phyloP scores from a whole-genome alignment of 306 rosid genomes.

The Quercus engelmannii region DNA sequence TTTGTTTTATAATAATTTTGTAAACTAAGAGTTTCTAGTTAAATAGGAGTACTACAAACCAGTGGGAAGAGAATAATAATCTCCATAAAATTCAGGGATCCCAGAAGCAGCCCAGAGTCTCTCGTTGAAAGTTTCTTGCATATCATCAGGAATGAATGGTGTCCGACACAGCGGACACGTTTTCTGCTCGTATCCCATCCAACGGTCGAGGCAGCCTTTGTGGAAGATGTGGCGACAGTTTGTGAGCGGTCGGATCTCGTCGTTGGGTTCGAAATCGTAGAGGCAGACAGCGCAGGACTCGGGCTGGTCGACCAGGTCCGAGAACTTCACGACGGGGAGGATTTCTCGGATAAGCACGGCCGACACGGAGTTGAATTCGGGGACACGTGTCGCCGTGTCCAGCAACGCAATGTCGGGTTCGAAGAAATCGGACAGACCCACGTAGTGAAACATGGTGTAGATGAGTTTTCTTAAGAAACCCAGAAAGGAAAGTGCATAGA shows the following conservation, averaged over 20 bases:
- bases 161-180: constrained; percentile 89
- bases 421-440: constrained; percentile 64
- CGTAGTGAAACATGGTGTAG: constrained; percentile 25
- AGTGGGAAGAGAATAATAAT: constrained; percentile 29
- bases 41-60: constrained; percentile 21
- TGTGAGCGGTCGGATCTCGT: constrained; percentile 67
- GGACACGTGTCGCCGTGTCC: constrained; percentile 1
- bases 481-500: constrained; percentile 49
- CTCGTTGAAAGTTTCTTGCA: constrained; percentile 53
- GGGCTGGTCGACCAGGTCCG: constrained; percentile 53
- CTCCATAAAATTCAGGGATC: constrained; percentile 47
- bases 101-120: constrained; percentile 63
- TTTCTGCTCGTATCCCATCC: constrained; percentile 81
- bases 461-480: constrained; percentile 55
- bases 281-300: constrained; percentile 82
- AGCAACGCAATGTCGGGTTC: constrained; percentile 55
- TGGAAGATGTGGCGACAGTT: constrained; percentile 90
- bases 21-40: not conserved
- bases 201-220: constrained; percentile 74
- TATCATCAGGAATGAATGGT: constrained; percentile 54
- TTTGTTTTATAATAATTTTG: not conserved
- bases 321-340: constrained; percentile 62
- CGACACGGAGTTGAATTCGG: constrained; percentile 46
- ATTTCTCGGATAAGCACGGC: constrained; percentile 53
- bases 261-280: constrained; percentile 63